phyloP scores from a whole-genome alignment of 2,329 filamentous ascomycete genomes.

The Rhynchosporium agropyri region DNA sequence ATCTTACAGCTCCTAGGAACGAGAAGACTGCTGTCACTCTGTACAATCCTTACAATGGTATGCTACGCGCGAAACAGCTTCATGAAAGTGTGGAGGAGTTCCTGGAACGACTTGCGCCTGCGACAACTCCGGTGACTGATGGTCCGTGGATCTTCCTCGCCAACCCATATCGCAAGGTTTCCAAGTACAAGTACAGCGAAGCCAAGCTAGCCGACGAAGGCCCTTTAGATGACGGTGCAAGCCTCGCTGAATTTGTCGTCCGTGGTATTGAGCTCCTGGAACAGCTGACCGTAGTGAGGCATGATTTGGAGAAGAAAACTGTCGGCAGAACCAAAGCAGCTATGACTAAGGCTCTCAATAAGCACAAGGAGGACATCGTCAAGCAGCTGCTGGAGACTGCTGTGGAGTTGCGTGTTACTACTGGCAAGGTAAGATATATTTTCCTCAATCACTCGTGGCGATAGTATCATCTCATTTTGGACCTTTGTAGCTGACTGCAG shows the following conservation, averaged over 20 bases:
- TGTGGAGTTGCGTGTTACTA: constrained; percentile 56
- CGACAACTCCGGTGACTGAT: constrained; percentile 52
- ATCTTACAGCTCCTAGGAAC: constrained; percentile 23
- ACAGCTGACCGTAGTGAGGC: constrained; percentile 45
- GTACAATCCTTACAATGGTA: constrained; percentile 62
- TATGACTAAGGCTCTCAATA: constrained; percentile 33
- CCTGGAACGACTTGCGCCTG: constrained; percentile 67
- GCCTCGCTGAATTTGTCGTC: constrained; percentile 31
- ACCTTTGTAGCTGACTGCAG: constrained; percentile 10
- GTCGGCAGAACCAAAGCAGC: constrained; percentile 24
- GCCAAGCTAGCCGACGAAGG: constrained; percentile 40
- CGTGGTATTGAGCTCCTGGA: constrained; percentile 40
- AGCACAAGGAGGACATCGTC: constrained; percentile 49
- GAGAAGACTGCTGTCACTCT: constrained; percentile 36
- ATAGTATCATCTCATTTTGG: background rate
- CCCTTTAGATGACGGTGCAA: constrained; percentile 32
- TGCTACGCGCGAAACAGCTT: constrained; percentile 60
- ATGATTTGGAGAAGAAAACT: constrained; percentile 52
- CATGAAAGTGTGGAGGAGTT: constrained; percentile 67
- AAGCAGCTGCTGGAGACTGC: constrained; percentile 64
- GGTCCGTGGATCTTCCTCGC: constrained; percentile 73
- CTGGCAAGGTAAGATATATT: constrained; percentile 63
- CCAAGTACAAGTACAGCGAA: constrained; percentile 15
- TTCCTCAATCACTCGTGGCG: too few relatives aligned
- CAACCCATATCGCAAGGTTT: constrained; percentile 56